Percentiles rank a stretch among this genome's conserved stretches.
These are phyloP conservation scores for Aureobasidium pullulans DNA, from an alignment of 2,329 filamentous ascomycete species.

Conservation along the genomic window DNA sequence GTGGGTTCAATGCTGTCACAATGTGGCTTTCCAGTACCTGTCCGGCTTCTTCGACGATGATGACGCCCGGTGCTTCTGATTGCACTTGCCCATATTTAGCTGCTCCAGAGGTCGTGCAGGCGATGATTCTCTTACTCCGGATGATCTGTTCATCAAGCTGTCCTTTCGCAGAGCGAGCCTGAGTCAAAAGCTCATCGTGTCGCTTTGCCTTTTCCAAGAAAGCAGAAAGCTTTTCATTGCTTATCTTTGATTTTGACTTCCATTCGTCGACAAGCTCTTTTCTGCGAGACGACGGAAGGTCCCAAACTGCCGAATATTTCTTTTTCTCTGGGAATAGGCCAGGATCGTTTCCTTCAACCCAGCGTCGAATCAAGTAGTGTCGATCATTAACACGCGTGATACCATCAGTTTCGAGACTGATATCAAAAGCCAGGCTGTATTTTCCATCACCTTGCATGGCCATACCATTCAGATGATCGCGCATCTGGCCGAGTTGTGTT, in stretches of 20 bases:
- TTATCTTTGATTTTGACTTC: not conserved
- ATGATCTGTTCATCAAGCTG: conserved; percentile 1
- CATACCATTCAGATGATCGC: not conserved
- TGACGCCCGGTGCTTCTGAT: conserved; percentile 35
- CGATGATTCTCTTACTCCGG: conserved; percentile 39
- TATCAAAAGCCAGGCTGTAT: not conserved
- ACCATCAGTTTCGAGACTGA: not conserved
- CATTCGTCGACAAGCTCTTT: not conserved
- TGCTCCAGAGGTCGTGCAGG: conserved; percentile 52
- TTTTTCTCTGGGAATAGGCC: not conserved
- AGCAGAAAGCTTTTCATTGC: not conserved
- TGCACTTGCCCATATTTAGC: conserved; percentile 46
- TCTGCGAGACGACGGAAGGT: not conserved
- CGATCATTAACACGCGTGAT: not conserved
- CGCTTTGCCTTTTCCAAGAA: not conserved
- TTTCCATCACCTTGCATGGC: not conserved
- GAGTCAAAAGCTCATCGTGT: not conserved
- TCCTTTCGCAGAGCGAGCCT: not conserved
- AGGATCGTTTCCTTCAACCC: not conserved
- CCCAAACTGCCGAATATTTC: not conserved
- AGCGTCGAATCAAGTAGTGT: not conserved
- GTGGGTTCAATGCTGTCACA: conserved; percentile 51
- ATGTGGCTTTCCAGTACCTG: conserved; percentile 60
- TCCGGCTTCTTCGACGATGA: conserved; percentile 52
- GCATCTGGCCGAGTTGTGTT: not conserved